phyloP scores from a whole-genome alignment of 2,329 filamentous ascomycete species.

The Colletotrichum australisinense region DNA sequence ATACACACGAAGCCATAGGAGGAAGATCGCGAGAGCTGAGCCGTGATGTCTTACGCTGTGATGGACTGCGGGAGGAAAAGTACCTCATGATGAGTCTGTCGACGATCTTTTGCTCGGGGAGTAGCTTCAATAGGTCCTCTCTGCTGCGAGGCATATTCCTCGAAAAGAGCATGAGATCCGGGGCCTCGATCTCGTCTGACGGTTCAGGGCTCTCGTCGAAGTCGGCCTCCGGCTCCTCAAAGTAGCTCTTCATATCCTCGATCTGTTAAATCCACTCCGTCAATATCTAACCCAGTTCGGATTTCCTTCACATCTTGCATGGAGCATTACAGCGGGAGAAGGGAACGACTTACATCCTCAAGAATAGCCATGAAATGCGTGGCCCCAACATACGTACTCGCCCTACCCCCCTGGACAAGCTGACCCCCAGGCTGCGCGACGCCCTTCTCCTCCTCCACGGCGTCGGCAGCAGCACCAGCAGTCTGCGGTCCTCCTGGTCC shows the following conservation, averaged over 20 bases:
- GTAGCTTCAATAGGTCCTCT: slow-evolving; percentile 57
- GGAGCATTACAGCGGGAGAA: too few species aligned
- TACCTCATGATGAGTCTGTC: slow-evolving; percentile 65
- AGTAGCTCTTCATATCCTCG: slow-evolving; percentile 68
- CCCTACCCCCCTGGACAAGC: slow-evolving; percentile 55
- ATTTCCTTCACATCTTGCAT: neutral
- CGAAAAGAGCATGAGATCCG: slow-evolving; percentile 57
- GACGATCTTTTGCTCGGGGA: slow-evolving; percentile 59
- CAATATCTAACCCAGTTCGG: neutral
- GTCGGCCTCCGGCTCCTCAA: slow-evolving; percentile 58
- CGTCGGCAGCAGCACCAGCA: neutral
- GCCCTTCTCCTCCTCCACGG: slow-evolving; percentile 8
- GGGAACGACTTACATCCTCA: slow-evolving; percentile 70
- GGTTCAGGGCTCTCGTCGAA: slow-evolving; percentile 48
- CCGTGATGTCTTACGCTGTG: slow-evolving; percentile 53
- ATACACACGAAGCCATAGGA: slow-evolving; percentile 22
- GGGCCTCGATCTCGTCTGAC: slow-evolving; percentile 48
- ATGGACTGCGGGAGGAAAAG: slow-evolving; percentile 64
- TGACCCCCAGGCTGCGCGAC: slow-evolving; percentile 47
- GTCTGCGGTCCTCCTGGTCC: neutral
- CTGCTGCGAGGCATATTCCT: slow-evolving; percentile 52
- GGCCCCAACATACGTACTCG: slow-evolving; percentile 66
- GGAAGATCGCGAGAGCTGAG: neutral
- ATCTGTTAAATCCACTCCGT: slow-evolving; percentile 53
- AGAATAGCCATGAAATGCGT: slow-evolving; percentile 72